Conservation (phyloP, 805 yeast species). For the Candida gorgasii region DNA sequence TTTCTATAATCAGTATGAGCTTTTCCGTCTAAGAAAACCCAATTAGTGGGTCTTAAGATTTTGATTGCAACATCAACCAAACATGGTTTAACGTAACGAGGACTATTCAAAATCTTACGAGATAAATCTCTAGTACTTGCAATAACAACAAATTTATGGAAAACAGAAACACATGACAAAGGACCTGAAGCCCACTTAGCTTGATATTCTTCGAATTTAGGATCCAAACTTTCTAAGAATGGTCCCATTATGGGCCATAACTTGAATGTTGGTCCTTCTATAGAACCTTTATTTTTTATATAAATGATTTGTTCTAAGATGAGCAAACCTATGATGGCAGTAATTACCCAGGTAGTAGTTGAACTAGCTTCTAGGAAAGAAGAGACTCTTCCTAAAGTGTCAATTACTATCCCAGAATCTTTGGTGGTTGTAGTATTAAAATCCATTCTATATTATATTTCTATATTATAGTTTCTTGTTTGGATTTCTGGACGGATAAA, state of each 20-base stretch:
- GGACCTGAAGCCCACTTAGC: slow-evolving; percentile 96
- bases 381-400: neutral
- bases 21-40: slow-evolving; percentile 98
- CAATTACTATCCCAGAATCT: neutral
- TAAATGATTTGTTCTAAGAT: slow-evolving; percentile 79
- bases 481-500: neutral
- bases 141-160: slow-evolving; percentile 96
- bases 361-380: neutral
- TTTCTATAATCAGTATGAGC: slow-evolving; percentile 92
- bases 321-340: slow-evolving; percentile 49
- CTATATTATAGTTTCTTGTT: neutral
- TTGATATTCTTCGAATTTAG: slow-evolving; percentile 89
- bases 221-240: slow-evolving; percentile 89
- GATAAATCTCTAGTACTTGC: slow-evolving; percentile 87
- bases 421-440: slow-evolving; percentile 2
- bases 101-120: slow-evolving; percentile 81
- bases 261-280: slow-evolving; percentile 88
- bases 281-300: slow-evolving; percentile 76
- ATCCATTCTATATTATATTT: slow-evolving; percentile 4
- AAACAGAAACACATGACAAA: slow-evolving; percentile 92
- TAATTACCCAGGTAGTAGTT: slow-evolving; percentile 45
- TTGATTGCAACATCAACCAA: slow-evolving; percentile 97
- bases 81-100: slow-evolving; percentile 91
- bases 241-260: slow-evolving; percentile 97
- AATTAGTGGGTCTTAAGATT: slow-evolving; percentile 90